Base-by-base conservation (phyloP, 352 stramenopile species). In the Phytophthora quininea region DNA sequence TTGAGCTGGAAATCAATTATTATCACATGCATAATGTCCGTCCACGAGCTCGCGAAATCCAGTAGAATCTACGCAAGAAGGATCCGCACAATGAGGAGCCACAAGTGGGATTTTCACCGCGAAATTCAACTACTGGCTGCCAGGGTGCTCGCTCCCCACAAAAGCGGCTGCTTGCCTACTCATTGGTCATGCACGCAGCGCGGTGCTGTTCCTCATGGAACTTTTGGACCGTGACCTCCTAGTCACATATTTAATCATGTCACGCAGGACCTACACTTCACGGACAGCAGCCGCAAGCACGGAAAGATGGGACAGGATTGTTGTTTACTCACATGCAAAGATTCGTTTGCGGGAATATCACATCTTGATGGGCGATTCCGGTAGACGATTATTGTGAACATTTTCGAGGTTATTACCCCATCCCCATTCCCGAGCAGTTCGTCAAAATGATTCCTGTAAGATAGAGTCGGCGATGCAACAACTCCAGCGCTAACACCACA, bases 401-500 rank as follows among this genome's bases (percentile, higher is more conserved):
- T n/a, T n/a, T n/a, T n/a, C n/a, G n/a, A n/a, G n/a, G n/a, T n/a
- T n/a, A n/a, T n/a, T n/a, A n/a, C n/a, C n/a, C n/a, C n/a, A n/a
- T n/a, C n/a, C n/a, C n/a, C n/a, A n/a, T n/a, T n/a, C 51, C 59
- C 0, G 55, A 10, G 1, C 59, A 42, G 24, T 49, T 19, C 1
- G 51, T 56, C 24, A 53, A 43, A 14, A 59, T 61, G 0, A 51
- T 67, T 0, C 51, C 59, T 12, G 54, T 51, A 2, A 50, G 40
- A 29, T 58, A 68, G 15, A 68, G 29, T 1, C 49, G 19, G 0
- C 52, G 43, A 24, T 62, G 53, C 12, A 68, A 24, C 38, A 58
- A 5, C 57, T 72, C 30, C n/a, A 61, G 55, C 3, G 49, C 15
- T 6, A 67, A 27, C 24, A 55, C 31, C 24, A 67, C 42, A 10